Conservation (phyloP, 352 stramenopile genomes). For the Phytopythium cucurbitacearum region DNA sequence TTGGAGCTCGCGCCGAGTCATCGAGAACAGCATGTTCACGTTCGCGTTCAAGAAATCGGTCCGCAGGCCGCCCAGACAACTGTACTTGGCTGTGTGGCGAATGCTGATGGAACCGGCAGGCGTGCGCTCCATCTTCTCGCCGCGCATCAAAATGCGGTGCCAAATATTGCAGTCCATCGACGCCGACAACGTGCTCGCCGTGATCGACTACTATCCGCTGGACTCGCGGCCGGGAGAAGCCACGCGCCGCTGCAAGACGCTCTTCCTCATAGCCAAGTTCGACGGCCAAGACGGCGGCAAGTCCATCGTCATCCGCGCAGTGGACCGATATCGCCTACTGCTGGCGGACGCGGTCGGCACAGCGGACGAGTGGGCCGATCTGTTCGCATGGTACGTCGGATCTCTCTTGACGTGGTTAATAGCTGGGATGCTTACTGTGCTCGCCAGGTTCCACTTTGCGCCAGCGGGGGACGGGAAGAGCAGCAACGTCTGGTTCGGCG, state of each 20-base stretch:
- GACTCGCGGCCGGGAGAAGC: not conserved
- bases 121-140: slow-evolving; percentile 2
- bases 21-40: slow-evolving; percentile 1
- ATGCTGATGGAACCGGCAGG: not conserved
- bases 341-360: slow-evolving; percentile 1
- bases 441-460: slow-evolving; percentile 21
- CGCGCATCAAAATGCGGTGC: not conserved
- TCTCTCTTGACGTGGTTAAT: not conserved
- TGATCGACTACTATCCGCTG: slow-evolving; percentile 5
- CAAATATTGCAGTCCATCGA: slow-evolving; percentile 4
- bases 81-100: not conserved
- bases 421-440: not conserved
- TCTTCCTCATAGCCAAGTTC: slow-evolving; percentile 5
- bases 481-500: slow-evolving; percentile 27
- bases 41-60: not conserved
- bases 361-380: slow-evolving; percentile 17
- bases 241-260: slow-evolving; percentile 1
- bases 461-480: slow-evolving; percentile 19
- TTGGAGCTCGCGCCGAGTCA: not conserved
- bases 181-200: slow-evolving; percentile 5
- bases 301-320: slow-evolving; percentile 29
- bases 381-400: slow-evolving; percentile 11
- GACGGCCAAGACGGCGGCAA: slow-evolving; percentile 6
- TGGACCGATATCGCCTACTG: slow-evolving; percentile 22
- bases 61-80: not conserved